Percentiles rank a stretch among this genome's conserved stretches.
Conservation (phyloP, 2,329 filamentous ascomycete species). For the Huntiella omanensis region DNA sequence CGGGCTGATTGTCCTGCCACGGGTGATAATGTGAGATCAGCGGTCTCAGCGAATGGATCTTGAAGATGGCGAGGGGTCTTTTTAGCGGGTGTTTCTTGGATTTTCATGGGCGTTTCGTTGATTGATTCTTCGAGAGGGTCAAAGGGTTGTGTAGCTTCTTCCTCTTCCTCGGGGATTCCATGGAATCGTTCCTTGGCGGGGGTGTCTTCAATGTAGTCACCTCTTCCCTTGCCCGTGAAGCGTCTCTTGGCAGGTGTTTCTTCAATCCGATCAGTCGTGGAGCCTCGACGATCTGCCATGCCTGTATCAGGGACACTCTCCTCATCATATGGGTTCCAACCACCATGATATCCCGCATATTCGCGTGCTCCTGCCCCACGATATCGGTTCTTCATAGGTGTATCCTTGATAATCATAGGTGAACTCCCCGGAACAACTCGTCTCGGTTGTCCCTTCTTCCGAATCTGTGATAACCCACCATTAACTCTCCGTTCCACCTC, state of each 20-base stretch:
- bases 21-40: constrained; percentile 1
- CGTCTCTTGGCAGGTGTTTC: constrained; percentile 8
- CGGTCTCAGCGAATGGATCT: neutral
- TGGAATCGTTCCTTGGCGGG: constrained; percentile 6
- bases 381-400: constrained; percentile 33
- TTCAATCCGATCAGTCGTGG: neutral
- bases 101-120: constrained; percentile 4
- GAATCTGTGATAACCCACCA: constrained; percentile 25
- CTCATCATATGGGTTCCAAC: neutral
- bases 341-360: neutral
- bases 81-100: constrained; percentile 1
- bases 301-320: neutral
- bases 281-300: neutral
- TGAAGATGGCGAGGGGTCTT: neutral
- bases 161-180: constrained; percentile 1
- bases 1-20: neutral
- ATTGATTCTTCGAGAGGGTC: neutral
- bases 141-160: neutral
- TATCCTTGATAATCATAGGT: constrained; percentile 34
- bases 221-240: neutral
- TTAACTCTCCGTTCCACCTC: constrained; percentile 42
- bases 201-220: constrained; percentile 3
- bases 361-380: constrained; percentile 2
- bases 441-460: constrained; percentile 34
- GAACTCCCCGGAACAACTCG: constrained; percentile 21